A percentile compares a stretch with the other conserved stretches of the same genome.
Evolutionary conservation across 192 early-diverging fungal genomes (phyloP).

Genomic region (Geranomyces variabilis): DNA sequence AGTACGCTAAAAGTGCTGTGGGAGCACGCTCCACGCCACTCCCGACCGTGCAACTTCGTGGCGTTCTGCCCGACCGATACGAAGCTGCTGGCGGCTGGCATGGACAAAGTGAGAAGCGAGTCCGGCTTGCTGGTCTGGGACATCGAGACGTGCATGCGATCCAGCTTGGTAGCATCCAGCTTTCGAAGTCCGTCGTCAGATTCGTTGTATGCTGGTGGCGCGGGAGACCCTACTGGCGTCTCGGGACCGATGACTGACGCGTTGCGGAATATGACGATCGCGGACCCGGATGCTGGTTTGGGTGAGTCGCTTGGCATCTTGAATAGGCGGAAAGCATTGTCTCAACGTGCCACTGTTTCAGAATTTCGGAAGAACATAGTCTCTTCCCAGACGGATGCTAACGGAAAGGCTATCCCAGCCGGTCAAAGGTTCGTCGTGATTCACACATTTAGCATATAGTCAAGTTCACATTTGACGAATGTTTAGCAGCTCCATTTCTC

Average conservation of each 20-base stretch:
- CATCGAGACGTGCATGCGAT: constrained; percentile 53
- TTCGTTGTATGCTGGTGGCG: neutral
- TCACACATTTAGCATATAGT: neutral
- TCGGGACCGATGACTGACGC: neutral
- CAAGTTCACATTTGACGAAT: neutral
- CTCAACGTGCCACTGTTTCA: neutral
- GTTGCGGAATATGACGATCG: neutral
- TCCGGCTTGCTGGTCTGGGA: constrained; percentile 77
- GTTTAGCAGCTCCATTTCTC: constrained; percentile 42
- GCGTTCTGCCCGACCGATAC: constrained; percentile 68
- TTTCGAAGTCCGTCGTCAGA: constrained; percentile 4
- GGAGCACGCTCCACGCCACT: constrained; percentile 54
- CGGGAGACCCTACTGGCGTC: neutral
- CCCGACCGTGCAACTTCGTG: constrained; percentile 72
- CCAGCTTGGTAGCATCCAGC: neutral
- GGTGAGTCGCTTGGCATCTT: constrained; percentile 7
- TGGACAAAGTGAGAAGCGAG: constrained; percentile 77
- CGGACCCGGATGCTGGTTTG: constrained; percentile 14
- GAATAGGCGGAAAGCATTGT: constrained; percentile 4
- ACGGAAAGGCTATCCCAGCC: neutral
- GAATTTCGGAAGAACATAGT: neutral
- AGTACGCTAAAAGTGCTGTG: constrained; percentile 24
- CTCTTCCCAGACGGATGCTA: neutral
- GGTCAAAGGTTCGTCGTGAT: neutral
- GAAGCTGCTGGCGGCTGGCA: constrained; percentile 64